Evolutionary conservation across 495 filamentous ascomycete genomes (phyloP).

Genomic region (Aspergillus taichungensis): DNA sequence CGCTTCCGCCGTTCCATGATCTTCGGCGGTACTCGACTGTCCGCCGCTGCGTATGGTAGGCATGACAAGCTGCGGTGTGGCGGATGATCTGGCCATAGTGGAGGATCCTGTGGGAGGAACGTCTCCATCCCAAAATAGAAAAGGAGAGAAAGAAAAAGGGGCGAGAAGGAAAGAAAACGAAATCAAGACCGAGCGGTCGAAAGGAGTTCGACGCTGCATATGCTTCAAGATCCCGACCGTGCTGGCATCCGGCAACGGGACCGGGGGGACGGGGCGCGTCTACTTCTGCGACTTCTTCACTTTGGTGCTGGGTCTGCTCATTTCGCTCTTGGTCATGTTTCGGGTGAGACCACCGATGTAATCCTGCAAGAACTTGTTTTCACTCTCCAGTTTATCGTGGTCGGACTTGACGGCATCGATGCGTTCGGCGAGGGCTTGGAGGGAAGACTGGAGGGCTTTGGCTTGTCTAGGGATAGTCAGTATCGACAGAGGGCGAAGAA

Average conservation of each 20-base stretch:
- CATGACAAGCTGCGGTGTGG: too few species aligned
- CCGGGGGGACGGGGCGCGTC: not conserved
- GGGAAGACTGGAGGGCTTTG: constrained; percentile 73
- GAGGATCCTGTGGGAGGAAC: too few species aligned
- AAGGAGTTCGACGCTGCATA: too few species aligned
- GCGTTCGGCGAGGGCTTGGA: constrained; percentile 79
- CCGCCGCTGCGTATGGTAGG: too few species aligned
- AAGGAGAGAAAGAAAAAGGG: not conserved
- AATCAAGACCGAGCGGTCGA: not conserved
- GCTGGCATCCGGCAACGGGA: not conserved
- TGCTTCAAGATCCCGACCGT: constrained; percentile 4
- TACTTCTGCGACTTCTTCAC: constrained; percentile 40
- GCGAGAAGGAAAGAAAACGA: not conserved
- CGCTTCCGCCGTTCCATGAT: too few species aligned
- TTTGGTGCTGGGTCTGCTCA: constrained; percentile 33
- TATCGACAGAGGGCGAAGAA: too few species aligned
- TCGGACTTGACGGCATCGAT: constrained; percentile 92
- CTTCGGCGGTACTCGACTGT: too few species aligned
- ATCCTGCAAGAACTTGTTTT: constrained; percentile 92
- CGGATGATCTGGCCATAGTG: too few species aligned
- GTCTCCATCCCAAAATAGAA: too few species aligned
- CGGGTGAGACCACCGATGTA: constrained; percentile 53
- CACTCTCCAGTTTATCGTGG: constrained; percentile 86
- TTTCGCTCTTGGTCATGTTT: constrained; percentile 44
- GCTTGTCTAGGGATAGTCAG: constrained; percentile 57